phyloP scores from a whole-genome alignment of 75 land plant species.

The Pinus taeda region DNA sequence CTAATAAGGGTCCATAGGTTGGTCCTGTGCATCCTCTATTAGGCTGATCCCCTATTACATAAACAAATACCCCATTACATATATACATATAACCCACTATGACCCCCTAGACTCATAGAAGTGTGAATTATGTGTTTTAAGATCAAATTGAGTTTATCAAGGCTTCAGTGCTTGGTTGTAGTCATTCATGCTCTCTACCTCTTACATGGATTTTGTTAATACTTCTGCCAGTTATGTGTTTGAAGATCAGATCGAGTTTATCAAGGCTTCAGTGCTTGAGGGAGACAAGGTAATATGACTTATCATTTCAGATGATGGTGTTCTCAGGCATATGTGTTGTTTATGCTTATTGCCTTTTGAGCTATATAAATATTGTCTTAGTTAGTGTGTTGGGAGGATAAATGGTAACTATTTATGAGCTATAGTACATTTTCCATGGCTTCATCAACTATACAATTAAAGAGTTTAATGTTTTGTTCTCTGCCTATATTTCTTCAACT shows the following conservation, averaged over 20 bases:
- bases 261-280: conserved; percentile 69
- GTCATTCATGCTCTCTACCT: background rate
- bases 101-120: no score
- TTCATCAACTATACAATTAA: background rate
- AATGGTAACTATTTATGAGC: background rate
- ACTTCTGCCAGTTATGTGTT: conserved; percentile 66
- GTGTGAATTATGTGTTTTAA: conserved; percentile 70
- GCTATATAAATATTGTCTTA: background rate
- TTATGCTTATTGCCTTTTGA: background rate
- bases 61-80: no score
- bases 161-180: conserved; percentile 41
- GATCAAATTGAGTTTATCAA: conserved; percentile 92
- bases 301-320: background rate
- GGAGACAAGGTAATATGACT: conserved; percentile 40
- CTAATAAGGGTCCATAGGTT: no score
- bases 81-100: no score
- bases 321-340: background rate
- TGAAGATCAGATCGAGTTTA: conserved; percentile 95
- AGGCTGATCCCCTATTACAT: no score
- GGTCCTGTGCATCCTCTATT: no score
- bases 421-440: background rate
- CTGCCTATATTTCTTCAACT: background rate
- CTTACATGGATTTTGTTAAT: background rate
- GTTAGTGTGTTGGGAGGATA: background rate
- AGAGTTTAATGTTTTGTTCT: background rate